phyloP scores from a whole-genome alignment of 108 stramenopile species.

The Skeletonema grethae region DNA sequence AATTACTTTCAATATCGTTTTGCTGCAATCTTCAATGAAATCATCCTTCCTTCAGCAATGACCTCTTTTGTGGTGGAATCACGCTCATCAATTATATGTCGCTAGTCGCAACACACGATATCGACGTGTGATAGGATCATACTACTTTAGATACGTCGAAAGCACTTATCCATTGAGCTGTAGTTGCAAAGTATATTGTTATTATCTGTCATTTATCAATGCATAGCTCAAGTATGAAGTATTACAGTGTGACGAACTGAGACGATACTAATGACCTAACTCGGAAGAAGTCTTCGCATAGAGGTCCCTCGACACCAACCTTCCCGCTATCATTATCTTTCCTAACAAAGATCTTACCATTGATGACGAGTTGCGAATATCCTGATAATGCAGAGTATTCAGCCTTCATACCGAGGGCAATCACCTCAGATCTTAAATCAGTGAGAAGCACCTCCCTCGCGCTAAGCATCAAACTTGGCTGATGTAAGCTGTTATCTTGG shows the following conservation, averaged over 20 bases:
- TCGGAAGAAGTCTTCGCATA: conserved; percentile 85
- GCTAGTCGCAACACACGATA: too few relatives aligned
- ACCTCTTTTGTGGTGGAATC: too few relatives aligned
- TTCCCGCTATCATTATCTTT: conserved; percentile 75
- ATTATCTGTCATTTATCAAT: too few relatives aligned
- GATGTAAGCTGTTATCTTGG: conserved; percentile 31
- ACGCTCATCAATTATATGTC: too few relatives aligned
- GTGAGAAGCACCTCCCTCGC: conserved; percentile 88
- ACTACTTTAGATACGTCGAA: too few relatives aligned
- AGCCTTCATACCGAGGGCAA: conserved; percentile 87
- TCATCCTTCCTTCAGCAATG: too few relatives aligned
- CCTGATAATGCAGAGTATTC: conserved; percentile 81
- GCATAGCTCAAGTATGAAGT: too few relatives aligned
- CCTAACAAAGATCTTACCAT: conserved; percentile 76
- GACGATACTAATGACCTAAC: conserved; percentile 75
- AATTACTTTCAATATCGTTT: too few relatives aligned
- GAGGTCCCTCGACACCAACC: conserved; percentile 84
- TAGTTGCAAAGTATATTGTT: too few relatives aligned
- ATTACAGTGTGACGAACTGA: conserved; percentile 59
- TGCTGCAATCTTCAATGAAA: too few relatives aligned
- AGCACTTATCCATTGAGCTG: too few relatives aligned
- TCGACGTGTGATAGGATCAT: too few relatives aligned
- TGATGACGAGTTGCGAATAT: conserved; percentile 79
- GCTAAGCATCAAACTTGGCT: conserved; percentile 69
- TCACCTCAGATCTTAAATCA: conserved; percentile 84